Conservation (phyloP, 768 basidiomycete species). For the Antrodiella citrinella region DNA sequence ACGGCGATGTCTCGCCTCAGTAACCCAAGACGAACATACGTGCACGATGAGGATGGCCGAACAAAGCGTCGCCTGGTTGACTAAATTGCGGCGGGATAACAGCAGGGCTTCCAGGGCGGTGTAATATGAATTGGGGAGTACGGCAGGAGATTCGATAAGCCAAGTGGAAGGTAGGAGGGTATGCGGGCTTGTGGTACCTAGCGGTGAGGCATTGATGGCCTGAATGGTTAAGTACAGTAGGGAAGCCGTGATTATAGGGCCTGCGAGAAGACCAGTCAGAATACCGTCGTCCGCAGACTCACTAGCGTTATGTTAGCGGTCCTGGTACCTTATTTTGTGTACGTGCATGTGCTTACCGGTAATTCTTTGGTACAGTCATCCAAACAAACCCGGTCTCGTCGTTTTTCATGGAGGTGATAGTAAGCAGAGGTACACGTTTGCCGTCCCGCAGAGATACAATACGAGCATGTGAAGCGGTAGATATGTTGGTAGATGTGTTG, state of each 20-base stretch:
- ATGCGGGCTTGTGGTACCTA: slow-evolving; percentile 14
- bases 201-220: slow-evolving; percentile 20
- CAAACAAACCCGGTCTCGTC: slow-evolving; percentile 65
- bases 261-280: slow-evolving; percentile 75
- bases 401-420: slow-evolving; percentile 26
- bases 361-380: slow-evolving; percentile 90
- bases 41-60: slow-evolving; percentile 75
- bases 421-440: slow-evolving; percentile 27
- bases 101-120: slow-evolving; percentile 48
- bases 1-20: slow-evolving; percentile 46
- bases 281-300: slow-evolving; percentile 82
- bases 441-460: slow-evolving; percentile 38
- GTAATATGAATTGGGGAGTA: slow-evolving; percentile 36
- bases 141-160: slow-evolving; percentile 69
- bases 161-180: slow-evolving; percentile 50
- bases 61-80: slow-evolving; percentile 75
- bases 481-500: slow-evolving; percentile 3
- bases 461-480: slow-evolving; percentile 30
- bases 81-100: slow-evolving; percentile 64
- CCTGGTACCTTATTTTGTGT: neutral
- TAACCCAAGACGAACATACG: slow-evolving; percentile 68
- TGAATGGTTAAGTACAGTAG: slow-evolving; percentile 47
- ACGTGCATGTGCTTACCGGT: slow-evolving; percentile 47
- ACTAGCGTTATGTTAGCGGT: slow-evolving; percentile 28
- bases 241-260: slow-evolving; percentile 70